Base-by-base conservation (phyloP, 2,329 filamentous ascomycete genomes). In the Paecilomyces formosus region DNA sequence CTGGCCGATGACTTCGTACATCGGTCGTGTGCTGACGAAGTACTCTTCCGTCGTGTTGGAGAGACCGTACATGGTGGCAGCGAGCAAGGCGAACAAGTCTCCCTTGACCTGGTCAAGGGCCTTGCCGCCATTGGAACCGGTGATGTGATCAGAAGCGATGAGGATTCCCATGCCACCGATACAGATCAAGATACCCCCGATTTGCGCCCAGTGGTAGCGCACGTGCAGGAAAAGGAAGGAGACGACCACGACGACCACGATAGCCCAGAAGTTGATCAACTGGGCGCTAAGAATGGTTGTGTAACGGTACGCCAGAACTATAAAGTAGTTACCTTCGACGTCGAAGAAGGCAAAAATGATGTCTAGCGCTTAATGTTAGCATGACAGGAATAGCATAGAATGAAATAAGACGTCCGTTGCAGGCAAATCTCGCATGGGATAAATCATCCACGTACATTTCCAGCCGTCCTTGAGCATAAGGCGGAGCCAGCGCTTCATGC, bases 261-360 rank as follows among this genome's bases (percentile, higher is more conserved):
- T 97, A 66, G 92, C 90, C 93, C 93, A 97, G 79, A 97, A 97
- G 81, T 97, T 97, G 78, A 99, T 91, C 56, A 99, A 83, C 80
- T 97, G 92, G 15, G 92, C 92, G 21, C 89, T 94, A 54, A 97
- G 82, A 66, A 97, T 88, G 68, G 92, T 97, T 57, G 93, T 96
- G 80, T 95, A 87, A 60, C 88, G 84, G 79, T 97, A 99, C 4
- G 93, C 94, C 55, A 97, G 82, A 55, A 99, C 93, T 68, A 92
- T 92, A 72, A 97, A 97, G 80, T 97, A 99, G 78, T 99, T 99
- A 61, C 94, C 94, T 76, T 97, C 85, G 55, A 97, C 93, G 71
- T 99, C 94, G 66, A 94, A 83, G 75, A 97, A 97, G 56, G 89
- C 86, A 61, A 99, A 85, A 74, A 97, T 90, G 67, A 96, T 83